Base-by-base conservation (phyloP, 1,284 basidiomycete species). In the Phaffia rhodozyma region DNA sequence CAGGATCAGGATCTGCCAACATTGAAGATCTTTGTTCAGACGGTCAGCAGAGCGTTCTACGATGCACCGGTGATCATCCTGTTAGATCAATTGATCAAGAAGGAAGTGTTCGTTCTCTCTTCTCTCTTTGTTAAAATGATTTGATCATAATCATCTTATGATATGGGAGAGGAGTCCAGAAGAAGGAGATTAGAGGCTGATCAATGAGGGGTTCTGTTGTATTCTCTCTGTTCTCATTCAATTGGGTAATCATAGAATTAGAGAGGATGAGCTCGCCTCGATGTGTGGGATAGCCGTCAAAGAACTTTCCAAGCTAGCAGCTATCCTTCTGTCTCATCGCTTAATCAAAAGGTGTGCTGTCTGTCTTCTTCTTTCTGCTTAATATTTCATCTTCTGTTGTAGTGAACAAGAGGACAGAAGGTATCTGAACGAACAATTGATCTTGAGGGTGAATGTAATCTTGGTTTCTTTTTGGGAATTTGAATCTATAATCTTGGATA, bases 31-130 rank as follows among this genome's bases (percentile, higher is more conserved):
- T 85, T 98, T 69, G 88, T 94, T 66, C 91, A 96, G 75, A 86
- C 90, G 78, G 90, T 97, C 71, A 85, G 86, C 38, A 84, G 94
- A 70, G 85, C 89, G 47, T 97, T 98, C 77, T 98, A 97, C 79
- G 91, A 97, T 74, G 82, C 89, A 66, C 88, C 88, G 71, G 92
- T 84, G 74, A 89, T 87, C 69, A 87, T 97, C 67, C 84, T 97
- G 63, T 79, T 97, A 80, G 92, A 97, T 76, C 87, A 93, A 76
- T 84, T 98, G 72, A 84, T 91, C 68, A 84, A 86, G 69, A 85
- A 91, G 76, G 84, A 87, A 70, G 90, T 93, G 90, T 96, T 82
- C 55, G 53, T 34, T 23, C 63, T 63, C 47, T 52, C 48, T 53
- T 53, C 60, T 21, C 55, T 58, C 57, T 25, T 52, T 61, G 23